These are phyloP conservation scores for Hygrophila difformis DNA, from an alignment of 257 asterid species.

Conservation along the genomic window DNA sequence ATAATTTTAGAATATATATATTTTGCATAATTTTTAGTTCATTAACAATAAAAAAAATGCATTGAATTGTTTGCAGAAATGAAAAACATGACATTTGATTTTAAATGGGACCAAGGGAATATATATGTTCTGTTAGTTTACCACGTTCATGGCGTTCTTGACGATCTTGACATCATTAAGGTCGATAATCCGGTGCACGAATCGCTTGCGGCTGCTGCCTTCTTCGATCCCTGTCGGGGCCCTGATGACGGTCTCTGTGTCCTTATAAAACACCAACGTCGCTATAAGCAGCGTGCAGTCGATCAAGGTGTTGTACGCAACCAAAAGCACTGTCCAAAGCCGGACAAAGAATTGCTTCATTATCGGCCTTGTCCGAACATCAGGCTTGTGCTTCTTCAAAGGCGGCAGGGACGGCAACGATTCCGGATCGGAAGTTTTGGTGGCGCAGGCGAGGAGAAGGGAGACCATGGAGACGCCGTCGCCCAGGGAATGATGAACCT, in stretches of 20 bases:
- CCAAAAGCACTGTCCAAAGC: constrained; percentile 14
- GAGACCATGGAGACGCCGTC: constrained; percentile 34
- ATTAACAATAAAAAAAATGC: too few relatives aligned
- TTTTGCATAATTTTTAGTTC: too few relatives aligned
- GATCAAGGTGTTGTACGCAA: constrained; percentile 15
- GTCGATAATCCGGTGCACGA: constrained; percentile 21
- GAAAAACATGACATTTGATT: too few relatives aligned
- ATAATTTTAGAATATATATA: too few relatives aligned
- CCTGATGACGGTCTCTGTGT: constrained; percentile 22
- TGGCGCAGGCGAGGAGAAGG: constrained; percentile 22
- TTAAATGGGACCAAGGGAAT: background rate
- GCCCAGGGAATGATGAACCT: constrained; percentile 30
- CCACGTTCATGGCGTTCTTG: constrained; percentile 31
- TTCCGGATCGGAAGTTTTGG: constrained; percentile 19
- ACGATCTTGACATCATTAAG: constrained; percentile 31
- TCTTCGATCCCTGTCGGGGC: constrained; percentile 6
- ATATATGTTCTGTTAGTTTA: background rate
- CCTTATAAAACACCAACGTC: constrained; percentile 19
- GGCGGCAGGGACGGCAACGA: constrained; percentile 20
- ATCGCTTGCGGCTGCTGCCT: constrained; percentile 15
- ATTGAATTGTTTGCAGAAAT: too few relatives aligned
- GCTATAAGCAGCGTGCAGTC: constrained; percentile 17
- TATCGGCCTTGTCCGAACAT: background rate
- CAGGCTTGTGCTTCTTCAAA: background rate
- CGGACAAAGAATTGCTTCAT: background rate